Percentiles rank a stretch among this genome's conserved stretches.
Evolutionary conservation across 1,139 yeast species (phyloP).

Genomic region (Yamadazyma taylorii): DNA sequence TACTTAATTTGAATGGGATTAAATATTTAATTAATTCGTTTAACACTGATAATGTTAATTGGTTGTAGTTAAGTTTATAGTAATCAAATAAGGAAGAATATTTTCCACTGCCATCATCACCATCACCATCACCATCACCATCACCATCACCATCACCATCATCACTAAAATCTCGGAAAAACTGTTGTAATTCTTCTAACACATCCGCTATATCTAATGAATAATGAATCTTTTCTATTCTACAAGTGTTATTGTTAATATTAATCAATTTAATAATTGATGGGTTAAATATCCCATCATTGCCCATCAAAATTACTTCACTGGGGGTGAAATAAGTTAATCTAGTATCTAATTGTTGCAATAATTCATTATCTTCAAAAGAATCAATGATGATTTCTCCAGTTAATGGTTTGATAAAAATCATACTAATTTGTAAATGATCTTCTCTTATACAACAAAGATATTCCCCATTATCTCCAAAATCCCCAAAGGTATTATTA

Average conservation of each 20-base stretch:
- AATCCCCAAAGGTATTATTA: constrained; percentile 10
- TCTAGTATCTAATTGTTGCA: constrained; percentile 70
- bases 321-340: constrained; percentile 71
- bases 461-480: constrained; percentile 28
- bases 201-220: constrained; percentile 4
- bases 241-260: constrained; percentile 26
- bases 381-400: constrained; percentile 76
- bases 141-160: constrained; percentile 4
- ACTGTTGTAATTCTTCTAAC: constrained; percentile 17
- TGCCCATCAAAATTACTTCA: constrained; percentile 53
- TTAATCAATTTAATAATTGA: constrained; percentile 22
- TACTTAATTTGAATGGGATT: constrained; percentile 59
- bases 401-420: constrained; percentile 74
- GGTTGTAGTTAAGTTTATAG: constrained; percentile 24
- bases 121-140: constrained; percentile 12
- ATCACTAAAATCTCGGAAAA: constrained; percentile 16
- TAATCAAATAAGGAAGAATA: constrained; percentile 22
- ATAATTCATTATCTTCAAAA: constrained; percentile 55
- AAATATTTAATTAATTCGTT: constrained; percentile 53
- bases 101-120: neutral
- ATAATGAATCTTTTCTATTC: constrained; percentile 14
- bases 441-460: constrained; percentile 14
- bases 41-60: constrained; percentile 43
- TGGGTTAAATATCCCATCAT: constrained; percentile 23
- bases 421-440: constrained; percentile 26